Base-by-base conservation (phyloP, 306 rosid species). In the Cucurbita maxima region DNA sequence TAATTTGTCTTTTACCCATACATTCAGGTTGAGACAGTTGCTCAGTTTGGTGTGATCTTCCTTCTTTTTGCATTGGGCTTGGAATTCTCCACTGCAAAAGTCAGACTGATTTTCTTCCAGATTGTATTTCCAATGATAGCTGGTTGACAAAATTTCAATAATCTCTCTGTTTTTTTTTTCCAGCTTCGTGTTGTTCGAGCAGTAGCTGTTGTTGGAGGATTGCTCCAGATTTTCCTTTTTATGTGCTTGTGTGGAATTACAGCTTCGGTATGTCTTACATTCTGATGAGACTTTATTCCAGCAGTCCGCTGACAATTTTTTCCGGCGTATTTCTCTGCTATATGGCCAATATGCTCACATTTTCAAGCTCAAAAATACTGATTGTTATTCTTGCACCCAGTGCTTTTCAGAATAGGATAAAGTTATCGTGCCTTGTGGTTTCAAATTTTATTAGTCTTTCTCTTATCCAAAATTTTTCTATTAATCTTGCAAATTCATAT, bases 11-110 rank as follows among this genome's bases (percentile, higher is more conserved):
- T 1, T 75, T 13, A 57, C 55, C 43, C 51, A 43, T 62, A 47
- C 57, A 59, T 78, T 85, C 80, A 94, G 99, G 99, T 94, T 70
- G 99, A 94, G 83, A 94, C 99, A 14, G 95, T 94, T 75, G 99
- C 99, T 84, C 99, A 94, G 83, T 94, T 94, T 88, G 99, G 99
- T 77, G 99, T 94, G 41, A 89, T 94, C 71, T 94, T 94, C 82
- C 87, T 94, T 86, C 97, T 91, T 77, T 91, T 94, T 85, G 99
- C 97, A 50, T 73, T 94, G 82, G 99, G 97, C 72, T 76, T 94
- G 81, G 99, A 94, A 75, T 94, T 94, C 70, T 94, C 96, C 64
- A 76, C 96, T 41, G 59, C 95, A 74, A 94, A 94, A 90, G 99
- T 94, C 20, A 63, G 72, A 45, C 43, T 25, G 25, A 25, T 15